Percentiles rank a stretch among this genome's conserved stretches.
phyloP scores from a whole-genome alignment of 1,284 basidiomycete genomes.

The Irpex sp. region DNA sequence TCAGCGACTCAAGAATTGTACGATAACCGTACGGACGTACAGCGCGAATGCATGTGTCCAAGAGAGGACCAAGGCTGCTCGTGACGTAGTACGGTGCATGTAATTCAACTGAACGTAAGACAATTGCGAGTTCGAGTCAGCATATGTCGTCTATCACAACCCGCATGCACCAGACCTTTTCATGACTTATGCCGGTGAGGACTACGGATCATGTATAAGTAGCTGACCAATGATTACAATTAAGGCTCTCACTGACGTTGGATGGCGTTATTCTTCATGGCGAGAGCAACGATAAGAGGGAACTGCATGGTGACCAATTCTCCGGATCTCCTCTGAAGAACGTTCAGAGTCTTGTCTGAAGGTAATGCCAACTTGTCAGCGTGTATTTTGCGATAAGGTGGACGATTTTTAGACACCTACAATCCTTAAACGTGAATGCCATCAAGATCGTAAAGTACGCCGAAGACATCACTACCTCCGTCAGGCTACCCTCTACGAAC shows the following conservation, averaged over 20 bases:
- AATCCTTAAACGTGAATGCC: conserved; percentile 21
- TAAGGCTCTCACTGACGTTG: conserved; percentile 22
- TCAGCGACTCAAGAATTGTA: no score
- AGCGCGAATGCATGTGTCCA: conserved; percentile 26
- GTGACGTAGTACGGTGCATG: conserved; percentile 25
- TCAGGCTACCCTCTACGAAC: conserved; percentile 17
- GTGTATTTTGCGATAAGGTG: no score
- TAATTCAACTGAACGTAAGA: conserved; percentile 19
- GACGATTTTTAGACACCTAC: conserved; percentile 13
- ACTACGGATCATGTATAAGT: conserved; percentile 17
- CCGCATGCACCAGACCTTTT: conserved; percentile 23
- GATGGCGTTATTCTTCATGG: conserved; percentile 37
- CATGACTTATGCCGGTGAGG: conserved; percentile 36
- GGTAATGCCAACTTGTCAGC: no score
- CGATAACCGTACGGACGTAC: conserved; percentile 9
- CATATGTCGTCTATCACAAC: no score
- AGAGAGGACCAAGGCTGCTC: conserved; percentile 22
- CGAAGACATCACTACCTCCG: conserved; percentile 19
- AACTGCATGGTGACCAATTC: conserved; percentile 32
- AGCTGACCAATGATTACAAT: not conserved
- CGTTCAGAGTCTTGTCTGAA: conserved; percentile 6
- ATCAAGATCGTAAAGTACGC: conserved; percentile 23
- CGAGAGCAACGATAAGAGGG: conserved; percentile 34
- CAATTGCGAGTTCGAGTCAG: not conserved
- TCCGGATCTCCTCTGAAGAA: conserved; percentile 25